Evolutionary conservation across 2,329 filamentous ascomycete species (phyloP), one percentile per base, ranked within the genome.

Genomic region (Alternaria sp.): DNA sequence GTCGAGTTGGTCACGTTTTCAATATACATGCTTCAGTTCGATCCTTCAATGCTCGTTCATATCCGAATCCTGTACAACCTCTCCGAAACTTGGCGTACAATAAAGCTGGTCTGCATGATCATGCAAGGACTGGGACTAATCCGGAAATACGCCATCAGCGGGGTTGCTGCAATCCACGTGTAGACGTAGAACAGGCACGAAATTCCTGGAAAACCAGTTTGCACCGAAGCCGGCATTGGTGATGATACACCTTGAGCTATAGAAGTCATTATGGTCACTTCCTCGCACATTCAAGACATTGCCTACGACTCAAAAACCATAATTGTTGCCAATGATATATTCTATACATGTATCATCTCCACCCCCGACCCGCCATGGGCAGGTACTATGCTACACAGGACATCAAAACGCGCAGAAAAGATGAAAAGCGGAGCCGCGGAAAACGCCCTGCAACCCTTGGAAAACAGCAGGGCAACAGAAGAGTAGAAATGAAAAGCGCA

Each of bases 1-100:
- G 72, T 64, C 66, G 57, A 71, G 67, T 72, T 75, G 74, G 69
- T 76, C 73, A 75, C 70, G 74, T 71, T 75, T 74, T 71, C 67
- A 75, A 77, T 75, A 75, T 66, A 74, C 70, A 75, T 72, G 69
- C 69, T 75, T 72, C 64, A 63, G 63, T 47, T 53, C 25, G n/a
- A 58, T 57, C 26, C 53, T 55, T 14, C 53, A 28, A 26, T 3
- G 8, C 18, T 25, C 50, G 30, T 41, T 10, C 21, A 49, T 21
- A 21, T 33, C 30, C 12, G 28, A 30, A 30, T 30, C 28, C 5
- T 30, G 28, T 30, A 2, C 28, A 12, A 30, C 11, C 28, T 12
- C 28, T 30, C 4, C 28, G 15, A 41, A 18, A 41, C 15, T 11
- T 0, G 37, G n/a, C n/a, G 0, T 2, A 41, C 0, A 18, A 18